Conservation (phyloP, 768 basidiomycete genomes). For the Bullera alba region DNA sequence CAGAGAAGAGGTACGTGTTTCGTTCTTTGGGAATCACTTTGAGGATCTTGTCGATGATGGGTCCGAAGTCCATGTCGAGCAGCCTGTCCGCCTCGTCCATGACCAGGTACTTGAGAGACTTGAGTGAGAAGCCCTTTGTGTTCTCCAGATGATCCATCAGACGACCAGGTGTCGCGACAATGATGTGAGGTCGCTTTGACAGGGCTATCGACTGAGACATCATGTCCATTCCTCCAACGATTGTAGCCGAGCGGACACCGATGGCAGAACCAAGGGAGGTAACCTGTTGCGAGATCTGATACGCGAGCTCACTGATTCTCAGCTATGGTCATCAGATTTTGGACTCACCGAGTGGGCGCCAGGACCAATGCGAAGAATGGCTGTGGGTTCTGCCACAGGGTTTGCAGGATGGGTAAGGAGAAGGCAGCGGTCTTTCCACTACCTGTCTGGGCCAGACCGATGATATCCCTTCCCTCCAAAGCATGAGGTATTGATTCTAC, state of each 20-base stretch:
- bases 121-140: conserved; percentile 90
- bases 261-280: conserved; percentile 83
- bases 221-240: conserved; percentile 93
- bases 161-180: conserved; percentile 92
- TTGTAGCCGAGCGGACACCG: conserved; percentile 81
- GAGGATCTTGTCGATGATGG: conserved; percentile 90
- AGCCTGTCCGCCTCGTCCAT: conserved; percentile 93
- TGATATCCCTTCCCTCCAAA: conserved; percentile 85
- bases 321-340: background rate
- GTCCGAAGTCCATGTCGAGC: conserved; percentile 92
- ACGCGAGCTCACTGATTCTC: conserved; percentile 70
- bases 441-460: conserved; percentile 96
- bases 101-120: conserved; percentile 79
- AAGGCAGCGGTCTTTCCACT: conserved; percentile 98
- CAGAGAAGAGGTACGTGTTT: conserved; percentile 92
- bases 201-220: conserved; percentile 84
- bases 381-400: conserved; percentile 83
- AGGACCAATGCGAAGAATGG: conserved; percentile 88
- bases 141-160: conserved; percentile 90
- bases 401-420: conserved; percentile 89
- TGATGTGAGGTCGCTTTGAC: conserved; percentile 86
- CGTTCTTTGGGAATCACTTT: conserved; percentile 91
- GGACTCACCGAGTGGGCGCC: conserved; percentile 69
- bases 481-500: conserved; percentile 75
- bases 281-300: conserved; percentile 96